Evolutionary conservation across 2,329 filamentous ascomycete genomes (phyloP).

Genomic region (Talaromyces sp.): DNA sequence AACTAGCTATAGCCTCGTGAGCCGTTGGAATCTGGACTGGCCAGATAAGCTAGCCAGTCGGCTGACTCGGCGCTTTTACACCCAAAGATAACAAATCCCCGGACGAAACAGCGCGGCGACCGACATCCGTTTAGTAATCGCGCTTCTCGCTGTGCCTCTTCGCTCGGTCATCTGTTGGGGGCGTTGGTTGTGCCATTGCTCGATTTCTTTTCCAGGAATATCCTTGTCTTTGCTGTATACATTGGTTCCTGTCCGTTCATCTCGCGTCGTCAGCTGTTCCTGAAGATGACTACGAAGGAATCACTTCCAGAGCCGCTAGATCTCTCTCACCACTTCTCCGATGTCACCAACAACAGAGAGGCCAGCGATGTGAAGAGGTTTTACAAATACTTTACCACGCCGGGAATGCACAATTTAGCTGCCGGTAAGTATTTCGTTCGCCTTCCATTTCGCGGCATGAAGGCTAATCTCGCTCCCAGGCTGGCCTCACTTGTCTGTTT

Average conservation of each 20-base stretch:
- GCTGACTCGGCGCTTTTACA: not conserved
- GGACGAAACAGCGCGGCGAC: not conserved
- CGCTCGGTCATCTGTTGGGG: not conserved
- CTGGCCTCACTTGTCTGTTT: slow-evolving; percentile 74
- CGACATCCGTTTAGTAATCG: not conserved
- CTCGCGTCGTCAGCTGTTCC: not conserved
- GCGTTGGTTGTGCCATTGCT: not conserved
- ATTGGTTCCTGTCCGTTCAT: not conserved
- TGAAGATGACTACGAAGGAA: not conserved
- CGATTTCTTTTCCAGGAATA: not conserved
- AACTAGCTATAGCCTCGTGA: not conserved
- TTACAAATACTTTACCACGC: slow-evolving; percentile 75
- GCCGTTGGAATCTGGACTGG: not conserved
- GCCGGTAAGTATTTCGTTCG: slow-evolving; percentile 42
- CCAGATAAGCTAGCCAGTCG: not conserved
- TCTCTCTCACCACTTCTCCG: slow-evolving; percentile 73
- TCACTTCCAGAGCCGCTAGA: slow-evolving; percentile 54
- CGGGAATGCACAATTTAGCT: slow-evolving; percentile 58
- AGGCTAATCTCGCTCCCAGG: slow-evolving; percentile 46
- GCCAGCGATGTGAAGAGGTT: slow-evolving; percentile 71
- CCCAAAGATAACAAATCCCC: not conserved
- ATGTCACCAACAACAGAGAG: slow-evolving; percentile 60
- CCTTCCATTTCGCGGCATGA: slow-evolving; percentile 2
- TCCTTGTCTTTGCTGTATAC: not conserved
- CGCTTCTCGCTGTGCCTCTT: not conserved